Conservation (phyloP, 139 green algal species). For the Asterochloris erici region DNA sequence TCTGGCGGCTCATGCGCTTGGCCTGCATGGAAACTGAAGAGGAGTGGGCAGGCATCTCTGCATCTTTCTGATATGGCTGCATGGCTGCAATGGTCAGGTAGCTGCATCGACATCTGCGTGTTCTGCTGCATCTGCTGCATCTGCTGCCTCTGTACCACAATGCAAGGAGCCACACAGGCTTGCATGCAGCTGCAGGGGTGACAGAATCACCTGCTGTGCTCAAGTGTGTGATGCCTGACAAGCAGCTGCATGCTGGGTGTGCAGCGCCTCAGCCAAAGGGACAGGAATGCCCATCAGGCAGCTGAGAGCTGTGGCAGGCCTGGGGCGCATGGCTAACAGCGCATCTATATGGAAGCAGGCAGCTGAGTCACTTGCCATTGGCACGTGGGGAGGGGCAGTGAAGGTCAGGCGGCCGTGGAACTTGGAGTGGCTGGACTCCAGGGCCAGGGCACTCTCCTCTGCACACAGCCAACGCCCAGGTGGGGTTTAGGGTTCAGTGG, state of each 20-base stretch:
- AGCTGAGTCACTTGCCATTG: slow-evolving; percentile 1
- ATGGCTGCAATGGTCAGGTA: background rate
- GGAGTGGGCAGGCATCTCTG: background rate
- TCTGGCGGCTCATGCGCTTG: slow-evolving; percentile 1
- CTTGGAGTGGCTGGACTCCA: background rate
- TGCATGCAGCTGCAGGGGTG: background rate
- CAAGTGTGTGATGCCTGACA: too few relatives aligned
- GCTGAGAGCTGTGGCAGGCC: background rate
- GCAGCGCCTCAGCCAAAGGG: background rate
- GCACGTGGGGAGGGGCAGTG: slow-evolving; percentile 1
- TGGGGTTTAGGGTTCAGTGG: background rate
- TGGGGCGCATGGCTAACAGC: background rate
- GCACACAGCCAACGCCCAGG: background rate
- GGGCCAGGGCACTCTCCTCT: background rate
- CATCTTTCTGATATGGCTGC: background rate
- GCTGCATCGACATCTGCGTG: background rate
- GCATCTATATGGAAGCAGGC: background rate
- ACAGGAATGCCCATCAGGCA: background rate
- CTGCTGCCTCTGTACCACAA: background rate
- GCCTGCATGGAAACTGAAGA: background rate
- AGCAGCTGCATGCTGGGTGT: background rate
- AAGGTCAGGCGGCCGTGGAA: slow-evolving; percentile 11
- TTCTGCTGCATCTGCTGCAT: background rate
- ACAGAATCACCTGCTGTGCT: background rate
- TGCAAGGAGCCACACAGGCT: background rate